Conservation (phyloP, 345 rosid genomes). For the Eucalyptus fibrosa region DNA sequence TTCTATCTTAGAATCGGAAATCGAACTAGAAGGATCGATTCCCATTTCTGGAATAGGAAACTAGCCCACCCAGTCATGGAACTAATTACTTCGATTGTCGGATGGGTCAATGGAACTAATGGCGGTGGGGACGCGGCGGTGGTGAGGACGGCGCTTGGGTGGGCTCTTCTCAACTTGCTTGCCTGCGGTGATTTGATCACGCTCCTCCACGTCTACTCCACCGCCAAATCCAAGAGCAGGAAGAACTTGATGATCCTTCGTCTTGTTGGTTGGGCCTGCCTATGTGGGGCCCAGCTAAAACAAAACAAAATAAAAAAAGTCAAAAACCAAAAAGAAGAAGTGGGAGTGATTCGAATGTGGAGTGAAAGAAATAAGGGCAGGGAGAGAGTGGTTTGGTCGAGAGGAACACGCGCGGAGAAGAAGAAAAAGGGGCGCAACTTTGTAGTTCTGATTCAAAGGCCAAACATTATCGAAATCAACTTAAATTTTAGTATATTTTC, state of each 20-base stretch:
- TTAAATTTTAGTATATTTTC: too few relatives aligned
- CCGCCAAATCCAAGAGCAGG: not conserved
- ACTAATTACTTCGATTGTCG: too few relatives aligned
- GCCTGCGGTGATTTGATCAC: too few relatives aligned
- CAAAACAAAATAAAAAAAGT: not conserved
- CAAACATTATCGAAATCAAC: too few relatives aligned
- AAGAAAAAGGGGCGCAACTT: not conserved
- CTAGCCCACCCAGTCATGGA: too few relatives aligned
- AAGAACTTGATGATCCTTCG: not conserved
- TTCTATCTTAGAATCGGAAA: not conserved
- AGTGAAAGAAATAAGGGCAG: not conserved
- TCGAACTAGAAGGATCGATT: rapidly evolving
- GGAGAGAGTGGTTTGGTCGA: not conserved
- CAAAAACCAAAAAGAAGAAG: not conserved
- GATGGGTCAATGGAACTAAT: too few relatives aligned
- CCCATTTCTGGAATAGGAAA: too few relatives aligned
- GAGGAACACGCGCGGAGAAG: not conserved
- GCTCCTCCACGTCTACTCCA: not conserved
- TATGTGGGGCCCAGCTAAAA: not conserved
- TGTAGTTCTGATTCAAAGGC: not conserved
- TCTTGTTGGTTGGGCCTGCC: not conserved
- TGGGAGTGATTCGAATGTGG: not conserved
- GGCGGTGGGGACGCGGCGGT: too few relatives aligned
- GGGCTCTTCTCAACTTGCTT: not conserved
- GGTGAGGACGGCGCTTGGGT: not conserved